Base-by-base conservation (phyloP, 495 filamentous ascomycete genomes). In the Aspergillus cavernicola region DNA sequence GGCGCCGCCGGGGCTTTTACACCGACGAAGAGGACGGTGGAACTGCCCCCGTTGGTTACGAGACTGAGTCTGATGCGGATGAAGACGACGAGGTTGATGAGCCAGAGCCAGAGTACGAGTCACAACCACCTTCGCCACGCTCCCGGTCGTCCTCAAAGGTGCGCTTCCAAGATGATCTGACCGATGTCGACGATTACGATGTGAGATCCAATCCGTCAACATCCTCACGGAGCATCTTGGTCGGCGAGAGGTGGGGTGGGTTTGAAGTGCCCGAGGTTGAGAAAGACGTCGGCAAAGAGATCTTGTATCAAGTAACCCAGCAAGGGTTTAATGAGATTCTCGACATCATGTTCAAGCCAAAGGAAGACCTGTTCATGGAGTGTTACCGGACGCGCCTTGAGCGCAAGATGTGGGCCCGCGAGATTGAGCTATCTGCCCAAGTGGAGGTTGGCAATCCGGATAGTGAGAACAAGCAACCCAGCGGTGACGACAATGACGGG, bases 301-400 rank as follows among this genome's bases (percentile, higher is more conserved):
- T 96, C 13, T 73, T 97, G 6, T 96, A 93, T 61, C 89, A 96
- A 62, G 84, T 92, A 15, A 88, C 87, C 0, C 89, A 96, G 61
- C 85, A 95, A 62, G 90, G 87, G 1, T 86, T 96, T 66, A 96
- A 97, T 62, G 90, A 97, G 66, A 73, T 97, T 4, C 80, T 98
- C 5, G 89, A 96, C 64, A 74, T 83, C 9, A 73, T 98, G 0
- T 97, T 97, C 73, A 84, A 85, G 57, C 74, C 75, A 20, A 86
- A 87, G 55, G 93, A 98, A 68, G 85, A 89, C 52, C 65, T 87
- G 7, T 83, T 90, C 8, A 73, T 95, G 55, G 79, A 86, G 44
- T 84, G 80, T 8, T 79, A 81, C 33, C 74, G 79, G 13, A 89
- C 83, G 1, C 84, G 82, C 50, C 66, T 70, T 18, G 74, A 83